phyloP scores from a whole-genome alignment of 2,329 filamentous ascomycete genomes.

The Aspergillus sp. region DNA sequence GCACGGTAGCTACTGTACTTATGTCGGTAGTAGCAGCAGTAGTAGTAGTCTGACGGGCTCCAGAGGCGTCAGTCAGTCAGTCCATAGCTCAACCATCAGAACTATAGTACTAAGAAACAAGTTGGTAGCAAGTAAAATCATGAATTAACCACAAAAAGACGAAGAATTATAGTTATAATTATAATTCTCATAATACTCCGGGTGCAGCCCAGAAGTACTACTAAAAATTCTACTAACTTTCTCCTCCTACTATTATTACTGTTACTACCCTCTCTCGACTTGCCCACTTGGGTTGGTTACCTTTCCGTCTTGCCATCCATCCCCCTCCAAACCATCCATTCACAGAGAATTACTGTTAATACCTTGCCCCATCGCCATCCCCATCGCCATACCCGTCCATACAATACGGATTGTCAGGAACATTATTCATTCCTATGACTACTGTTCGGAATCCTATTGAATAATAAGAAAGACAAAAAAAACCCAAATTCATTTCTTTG shows the following conservation, averaged over 20 bases:
- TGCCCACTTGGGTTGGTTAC: slow-evolving; percentile 5
- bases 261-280: too few species aligned
- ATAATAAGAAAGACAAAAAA: not conserved
- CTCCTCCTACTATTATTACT: not conserved
- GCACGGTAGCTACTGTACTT: too few species aligned
- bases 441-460: not conserved
- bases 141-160: too few species aligned
- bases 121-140: too few species aligned
- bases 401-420: slow-evolving; percentile 2
- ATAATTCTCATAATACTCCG: not conserved
- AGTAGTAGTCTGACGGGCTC: too few species aligned
- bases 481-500: too few species aligned
- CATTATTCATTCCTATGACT: slow-evolving; percentile 17
- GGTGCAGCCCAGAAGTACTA: not conserved
- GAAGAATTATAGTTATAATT: not conserved
- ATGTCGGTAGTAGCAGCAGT: too few species aligned
- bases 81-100: too few species aligned
- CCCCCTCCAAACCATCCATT: not conserved
- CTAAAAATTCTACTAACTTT: too few species aligned
- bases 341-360: not conserved
- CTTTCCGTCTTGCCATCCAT: not conserved
- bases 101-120: too few species aligned
- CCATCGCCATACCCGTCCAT: not conserved
- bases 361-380: not conserved
- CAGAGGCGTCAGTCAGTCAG: too few species aligned